A percentile compares a stretch with the other conserved stretches of the same genome.
Evolutionary conservation across 345 rosid genomes (phyloP).

Genomic region (Lepidium africanum): DNA sequence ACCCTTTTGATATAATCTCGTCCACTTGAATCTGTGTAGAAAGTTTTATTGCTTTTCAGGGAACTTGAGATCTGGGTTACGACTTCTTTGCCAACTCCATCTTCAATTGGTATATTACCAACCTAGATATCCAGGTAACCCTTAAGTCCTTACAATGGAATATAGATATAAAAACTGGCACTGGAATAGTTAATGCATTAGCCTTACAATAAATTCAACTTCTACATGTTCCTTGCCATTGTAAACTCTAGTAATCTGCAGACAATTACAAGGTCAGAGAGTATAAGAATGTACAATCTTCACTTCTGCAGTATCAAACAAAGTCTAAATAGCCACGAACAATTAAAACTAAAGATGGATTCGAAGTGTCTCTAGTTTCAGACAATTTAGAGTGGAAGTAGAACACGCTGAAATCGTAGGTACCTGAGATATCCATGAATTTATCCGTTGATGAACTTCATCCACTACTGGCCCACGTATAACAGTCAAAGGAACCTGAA

Average conservation of each 20-base stretch:
- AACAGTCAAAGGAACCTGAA: conserved; percentile 63
- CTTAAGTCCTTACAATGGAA: background rate
- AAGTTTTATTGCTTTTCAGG: conserved; percentile 49
- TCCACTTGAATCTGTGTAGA: conserved; percentile 81
- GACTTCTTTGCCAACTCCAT: conserved; percentile 71
- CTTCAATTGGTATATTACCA: conserved; percentile 62
- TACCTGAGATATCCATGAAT: conserved; percentile 90
- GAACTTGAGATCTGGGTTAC: conserved; percentile 58
- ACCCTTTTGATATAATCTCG: conserved; percentile 78
- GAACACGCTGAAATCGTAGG: background rate
- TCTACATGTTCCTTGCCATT: conserved; percentile 86
- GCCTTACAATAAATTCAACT: conserved; percentile 85
- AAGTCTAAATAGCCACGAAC: background rate
- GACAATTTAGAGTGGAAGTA: background rate
- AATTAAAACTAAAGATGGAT: background rate
- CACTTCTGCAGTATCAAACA: conserved; percentile 1
- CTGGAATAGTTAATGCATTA: conserved; percentile 9
- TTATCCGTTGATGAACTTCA: conserved; percentile 81
- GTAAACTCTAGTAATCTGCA: conserved; percentile 77
- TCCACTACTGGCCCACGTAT: conserved; percentile 66
- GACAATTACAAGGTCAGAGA: background rate
- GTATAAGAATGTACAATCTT: conserved; percentile 6
- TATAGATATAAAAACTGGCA: background rate
- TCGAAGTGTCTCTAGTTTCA: background rate
- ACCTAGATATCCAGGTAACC: conserved; percentile 34